These are phyloP conservation scores for Fusarium multiceps DNA, from an alignment of 2,329 filamentous ascomycete genomes.

Conservation along the genomic window DNA sequence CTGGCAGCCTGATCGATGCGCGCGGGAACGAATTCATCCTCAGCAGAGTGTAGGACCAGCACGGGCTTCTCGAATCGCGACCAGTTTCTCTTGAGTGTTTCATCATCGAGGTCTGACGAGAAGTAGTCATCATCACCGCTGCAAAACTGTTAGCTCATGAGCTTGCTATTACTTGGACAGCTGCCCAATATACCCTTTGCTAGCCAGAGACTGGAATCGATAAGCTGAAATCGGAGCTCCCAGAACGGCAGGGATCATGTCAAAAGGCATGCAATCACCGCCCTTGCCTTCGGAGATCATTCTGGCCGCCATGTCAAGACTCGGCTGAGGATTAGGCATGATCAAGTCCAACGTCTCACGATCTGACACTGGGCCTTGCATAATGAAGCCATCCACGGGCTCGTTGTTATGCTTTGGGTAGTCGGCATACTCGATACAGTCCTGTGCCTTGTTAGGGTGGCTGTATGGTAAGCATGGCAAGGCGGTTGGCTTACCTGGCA, in stretches of 20 bases:
- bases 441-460: slow-evolving; percentile 51
- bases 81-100: slow-evolving; percentile 72
- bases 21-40: slow-evolving; percentile 73
- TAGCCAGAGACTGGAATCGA: slow-evolving; percentile 62
- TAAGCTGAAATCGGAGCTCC: slow-evolving; percentile 63
- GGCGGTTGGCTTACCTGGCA: slow-evolving; percentile 58
- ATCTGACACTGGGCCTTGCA: slow-evolving; percentile 85
- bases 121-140: slow-evolving; percentile 88
- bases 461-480: background rate
- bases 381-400: slow-evolving; percentile 77
- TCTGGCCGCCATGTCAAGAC: slow-evolving; percentile 61
- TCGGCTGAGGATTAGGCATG: slow-evolving; percentile 59
- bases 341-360: slow-evolving; percentile 69
- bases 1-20: slow-evolving; percentile 67
- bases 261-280: slow-evolving; percentile 65
- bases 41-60: slow-evolving; percentile 72
- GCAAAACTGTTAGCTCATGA: slow-evolving; percentile 4
- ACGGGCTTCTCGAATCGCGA: slow-evolving; percentile 69
- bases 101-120: slow-evolving; percentile 76
- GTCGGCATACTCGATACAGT: slow-evolving; percentile 66
- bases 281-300: slow-evolving; percentile 67
- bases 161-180: background rate
- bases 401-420: slow-evolving; percentile 56
- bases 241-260: slow-evolving; percentile 55
- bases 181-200: slow-evolving; percentile 58